These are phyloP conservation scores for Tolypocladium pustulatum DNA, from an alignment of 2,329 filamentous ascomycete genomes.

Conservation along the genomic window DNA sequence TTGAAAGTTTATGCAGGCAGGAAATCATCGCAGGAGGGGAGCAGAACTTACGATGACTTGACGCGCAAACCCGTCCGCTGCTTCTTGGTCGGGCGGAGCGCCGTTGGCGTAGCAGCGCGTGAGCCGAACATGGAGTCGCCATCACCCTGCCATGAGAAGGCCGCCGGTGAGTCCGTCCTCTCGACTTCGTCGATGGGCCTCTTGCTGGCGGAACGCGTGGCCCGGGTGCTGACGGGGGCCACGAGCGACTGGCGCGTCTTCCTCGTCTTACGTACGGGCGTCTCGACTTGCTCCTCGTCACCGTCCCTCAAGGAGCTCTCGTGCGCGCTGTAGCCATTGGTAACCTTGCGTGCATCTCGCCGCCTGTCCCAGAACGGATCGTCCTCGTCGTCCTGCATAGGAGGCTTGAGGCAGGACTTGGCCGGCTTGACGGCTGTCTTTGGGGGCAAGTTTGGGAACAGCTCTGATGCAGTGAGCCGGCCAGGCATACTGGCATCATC, in stretches of 20 bases:
- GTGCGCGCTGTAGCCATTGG: slow-evolving; percentile 20
- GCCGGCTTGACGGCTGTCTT: slow-evolving; percentile 12
- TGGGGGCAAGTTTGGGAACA: slow-evolving; percentile 20
- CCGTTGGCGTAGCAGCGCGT: slow-evolving; percentile 49
- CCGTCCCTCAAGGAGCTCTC: slow-evolving; percentile 29
- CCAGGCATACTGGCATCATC: slow-evolving; percentile 30
- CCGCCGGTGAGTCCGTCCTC: slow-evolving; percentile 39
- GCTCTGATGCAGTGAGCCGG: slow-evolving; percentile 21
- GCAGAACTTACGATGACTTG: slow-evolving; percentile 56
- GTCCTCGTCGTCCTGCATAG: slow-evolving; percentile 17
- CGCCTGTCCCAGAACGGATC: slow-evolving; percentile 23
- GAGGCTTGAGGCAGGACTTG: slow-evolving; percentile 16
- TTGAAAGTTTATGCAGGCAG: not conserved
- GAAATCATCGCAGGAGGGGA: not conserved
- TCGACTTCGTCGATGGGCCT: slow-evolving; percentile 45
- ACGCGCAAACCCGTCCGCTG: slow-evolving; percentile 51
- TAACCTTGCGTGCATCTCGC: slow-evolving; percentile 27
- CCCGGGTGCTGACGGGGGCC: slow-evolving; percentile 24
- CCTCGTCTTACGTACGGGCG: slow-evolving; percentile 21
- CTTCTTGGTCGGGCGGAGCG: slow-evolving; percentile 47
- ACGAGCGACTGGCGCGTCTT: slow-evolving; percentile 25
- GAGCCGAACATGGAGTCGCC: slow-evolving; percentile 38
- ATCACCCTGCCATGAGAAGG: slow-evolving; percentile 37
- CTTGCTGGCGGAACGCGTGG: slow-evolving; percentile 42
- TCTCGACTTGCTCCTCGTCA: slow-evolving; percentile 15